A percentile compares a stretch with the other conserved stretches of the same genome.
These are phyloP conservation scores for Chlamydomonas incerta DNA, from an alignment of 139 green algal genomes.

Conservation along the genomic window DNA sequence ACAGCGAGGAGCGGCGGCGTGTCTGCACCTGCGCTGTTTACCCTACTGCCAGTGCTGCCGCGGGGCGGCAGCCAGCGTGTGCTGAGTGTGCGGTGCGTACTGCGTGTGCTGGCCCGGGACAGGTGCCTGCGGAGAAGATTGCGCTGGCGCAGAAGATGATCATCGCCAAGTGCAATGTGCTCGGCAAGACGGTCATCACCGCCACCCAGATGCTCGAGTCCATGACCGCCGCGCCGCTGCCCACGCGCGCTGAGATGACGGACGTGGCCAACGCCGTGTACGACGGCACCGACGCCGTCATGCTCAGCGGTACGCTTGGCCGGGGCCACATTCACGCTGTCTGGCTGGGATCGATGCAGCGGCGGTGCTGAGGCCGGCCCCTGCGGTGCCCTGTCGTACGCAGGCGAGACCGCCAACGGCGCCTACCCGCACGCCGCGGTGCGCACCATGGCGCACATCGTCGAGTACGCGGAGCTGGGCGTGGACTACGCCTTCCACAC, in stretches of 20 bases:
- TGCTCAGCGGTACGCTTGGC: slow-evolving; percentile 60
- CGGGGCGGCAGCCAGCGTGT: no score
- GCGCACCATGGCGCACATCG: slow-evolving; percentile 71
- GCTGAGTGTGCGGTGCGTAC: no score
- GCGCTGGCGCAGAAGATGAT: slow-evolving; percentile 79
- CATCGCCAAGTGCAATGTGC: slow-evolving; percentile 73
- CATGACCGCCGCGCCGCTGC: slow-evolving; percentile 67
- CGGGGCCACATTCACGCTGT: no score
- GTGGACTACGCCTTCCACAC: slow-evolving; percentile 61
- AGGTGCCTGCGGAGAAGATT: slow-evolving; percentile 69
- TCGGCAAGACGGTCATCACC: slow-evolving; percentile 69
- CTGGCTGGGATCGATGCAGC: no score
- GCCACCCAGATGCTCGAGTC: slow-evolving; percentile 67
- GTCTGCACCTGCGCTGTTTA: no score
- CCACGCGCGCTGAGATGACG: slow-evolving; percentile 74
- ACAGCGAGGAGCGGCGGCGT: no score
- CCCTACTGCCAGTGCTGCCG: no score
- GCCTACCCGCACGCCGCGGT: slow-evolving; percentile 73
- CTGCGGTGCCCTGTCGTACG: not conserved
- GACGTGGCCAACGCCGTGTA: slow-evolving; percentile 78
- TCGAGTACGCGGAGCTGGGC: slow-evolving; percentile 72
- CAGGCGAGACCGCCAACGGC: slow-evolving; percentile 82
- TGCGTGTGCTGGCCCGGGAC: not conserved
- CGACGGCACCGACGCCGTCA: slow-evolving; percentile 74
- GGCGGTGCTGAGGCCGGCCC: no score